Base-by-base conservation (phyloP, 805 yeast genomes). In the Komagataella pseudopastoris region DNA sequence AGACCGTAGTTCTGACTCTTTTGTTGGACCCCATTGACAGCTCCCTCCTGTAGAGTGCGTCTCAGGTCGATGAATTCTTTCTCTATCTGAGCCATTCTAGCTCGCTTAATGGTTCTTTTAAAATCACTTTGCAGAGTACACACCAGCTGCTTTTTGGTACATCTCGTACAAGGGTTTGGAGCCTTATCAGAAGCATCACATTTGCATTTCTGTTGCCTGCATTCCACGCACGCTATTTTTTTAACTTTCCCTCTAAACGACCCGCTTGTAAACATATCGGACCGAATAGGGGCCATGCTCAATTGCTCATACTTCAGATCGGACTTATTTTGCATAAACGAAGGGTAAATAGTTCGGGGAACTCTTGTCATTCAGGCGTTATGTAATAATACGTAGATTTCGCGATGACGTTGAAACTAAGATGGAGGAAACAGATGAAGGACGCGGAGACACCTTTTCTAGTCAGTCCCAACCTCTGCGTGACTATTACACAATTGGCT, bases 181-280 rank as follows among this genome's bases (percentile, higher is more conserved):
- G 81, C 77, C 50, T 71, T 73, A 53, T 80, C 89, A 56, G 74
- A 78, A 10, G 96, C 95, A 67, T 90, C 96, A 68, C 97, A 90
- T 59, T 81, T 79, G 43, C 89, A 83, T 67, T 93, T 93, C 64
- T 91, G 99, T 66, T 93, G 98, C 12, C 98, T 78, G 63, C 99
- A 93, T 60, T 91, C 96, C 1, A 88, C 88, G 70, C 99, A 93
- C 0, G 98, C 98, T 63, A 89, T 79, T 52, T 80, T 73, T 63
- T 81, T 83, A 10, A 64, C 57, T 49, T 57, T 45, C 2, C 16
- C 23, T 14, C 14, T 30, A 14, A 30, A 30, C 14, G n/a, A 12
- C 5, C 39, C 39, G 5, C 39, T 14, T 30, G 10, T 6, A 30
- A 30, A 30, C 10, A 10, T 30, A 14, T 14, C n/a, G 5, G 39